Evolutionary conservation across 305 asterid species (phyloP).

Genomic region (Fraxinus xanthoxyloides): DNA sequence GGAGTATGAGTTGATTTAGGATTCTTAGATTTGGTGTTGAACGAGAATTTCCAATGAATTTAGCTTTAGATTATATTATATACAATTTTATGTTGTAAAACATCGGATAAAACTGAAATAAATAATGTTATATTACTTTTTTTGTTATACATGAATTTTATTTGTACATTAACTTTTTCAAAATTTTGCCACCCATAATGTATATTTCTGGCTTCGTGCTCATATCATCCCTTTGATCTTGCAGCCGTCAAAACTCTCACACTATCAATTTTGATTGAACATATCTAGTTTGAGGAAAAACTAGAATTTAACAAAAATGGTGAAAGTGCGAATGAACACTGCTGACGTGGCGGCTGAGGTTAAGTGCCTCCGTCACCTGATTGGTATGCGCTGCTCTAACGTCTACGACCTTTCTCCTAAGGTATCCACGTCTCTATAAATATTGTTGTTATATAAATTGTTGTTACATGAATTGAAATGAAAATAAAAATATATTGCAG

Average conservation of each 20-base stretch:
- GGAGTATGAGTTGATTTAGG: not conserved
- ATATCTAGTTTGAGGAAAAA: not conserved
- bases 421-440: slow-evolving; percentile 32
- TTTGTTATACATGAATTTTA: not conserved
- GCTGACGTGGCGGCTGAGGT: slow-evolving; percentile 99
- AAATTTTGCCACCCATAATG: not conserved
- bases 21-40: not conserved
- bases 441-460: not conserved
- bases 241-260: not conserved
- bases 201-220: not conserved
- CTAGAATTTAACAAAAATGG: slow-evolving; percentile 42
- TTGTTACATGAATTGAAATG: not conserved
- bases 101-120: not conserved
- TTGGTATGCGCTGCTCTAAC: slow-evolving; percentile 98
- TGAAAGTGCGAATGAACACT: slow-evolving; percentile 97
- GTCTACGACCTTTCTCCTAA: slow-evolving; percentile 92
- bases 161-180: too few species aligned
- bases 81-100: not conserved
- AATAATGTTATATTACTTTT: too few species aligned
- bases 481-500: slow-evolving; percentile 37
- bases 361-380: slow-evolving; percentile 84
- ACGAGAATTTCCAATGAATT: not conserved
- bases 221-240: not conserved
- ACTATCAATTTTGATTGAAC: not conserved
- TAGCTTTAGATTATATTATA: not conserved